Evolutionary conservation across 192 early-diverging fungal genomes (phyloP), one percentile per base, ranked within the genome.

Genomic region (Diversispora eburnea): DNA sequence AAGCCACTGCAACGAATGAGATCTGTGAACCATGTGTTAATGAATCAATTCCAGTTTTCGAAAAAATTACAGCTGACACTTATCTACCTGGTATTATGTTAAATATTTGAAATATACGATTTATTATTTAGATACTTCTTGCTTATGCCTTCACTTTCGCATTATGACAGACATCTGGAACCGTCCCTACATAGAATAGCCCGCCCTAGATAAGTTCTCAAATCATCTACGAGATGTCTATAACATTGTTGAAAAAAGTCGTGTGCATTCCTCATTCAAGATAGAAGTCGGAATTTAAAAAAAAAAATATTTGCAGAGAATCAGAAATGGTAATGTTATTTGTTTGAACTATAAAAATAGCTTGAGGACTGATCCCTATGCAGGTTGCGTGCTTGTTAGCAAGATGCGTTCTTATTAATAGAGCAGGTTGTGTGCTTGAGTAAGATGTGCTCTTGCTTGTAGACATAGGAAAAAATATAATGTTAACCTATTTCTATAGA

Each of bases 81-180:
- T 33, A 33, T 33, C 25, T 33, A 33, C 25, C 25, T 33, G 61
- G 17, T 63, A 63, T 63, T 63, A 63, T 63, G 39, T 25, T 63
- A 63, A 63, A 57, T 39, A 19, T 63, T 63, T 39, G 17, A 9
- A 63, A 63, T 63, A 25, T 63, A 12, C 41, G 41, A 63, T 19
- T 63, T 22, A 63, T 63, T 63, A 63, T 10, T 42, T 7, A n/a
- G 43, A 63, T 63, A 33, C n/a, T 13, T 63, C 33, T 63, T 63
- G 33, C n/a, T 63, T 42, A 63, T 63, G 61, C 10, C 61, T 43
- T 63, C 59, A 61, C 59, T 63, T 56, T 20, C 61, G 25, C 33
- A 63, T 63, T 42, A 43, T 63, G 15, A 25, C 15, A 63, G 61
- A 63, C 10, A 25, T 63, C 39, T 63, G 61, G 61, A 63, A 63